These are phyloP conservation scores for Linum tenue DNA, from an alignment of 345 rosid species.

Conservation along the genomic window DNA sequence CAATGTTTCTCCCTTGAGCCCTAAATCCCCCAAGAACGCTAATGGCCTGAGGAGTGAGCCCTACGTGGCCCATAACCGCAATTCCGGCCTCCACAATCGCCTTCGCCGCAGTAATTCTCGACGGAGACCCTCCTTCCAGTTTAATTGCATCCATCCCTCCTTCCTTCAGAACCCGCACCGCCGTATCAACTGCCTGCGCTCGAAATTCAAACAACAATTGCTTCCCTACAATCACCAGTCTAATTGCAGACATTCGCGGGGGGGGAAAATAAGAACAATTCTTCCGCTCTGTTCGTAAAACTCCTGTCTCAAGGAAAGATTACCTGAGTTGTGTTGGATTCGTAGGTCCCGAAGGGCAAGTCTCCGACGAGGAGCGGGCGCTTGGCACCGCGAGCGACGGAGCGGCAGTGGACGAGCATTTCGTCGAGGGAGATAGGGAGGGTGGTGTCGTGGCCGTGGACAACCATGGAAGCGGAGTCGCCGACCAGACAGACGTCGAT, in stretches of 20 bases:
- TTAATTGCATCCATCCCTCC: conserved; percentile 95
- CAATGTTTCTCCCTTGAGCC: conserved; percentile 75
- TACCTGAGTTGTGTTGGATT: conserved; percentile 63
- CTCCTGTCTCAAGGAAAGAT: neutral
- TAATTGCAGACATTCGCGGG: too few species aligned
- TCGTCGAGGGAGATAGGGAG: conserved; percentile 85
- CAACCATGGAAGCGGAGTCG: conserved; percentile 92
- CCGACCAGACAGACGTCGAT: conserved; percentile 82
- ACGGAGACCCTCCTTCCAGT: conserved; percentile 77
- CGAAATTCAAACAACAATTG: conserved; percentile 17
- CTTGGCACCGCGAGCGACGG: conserved; percentile 81
- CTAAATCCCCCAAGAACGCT: conserved; percentile 96
- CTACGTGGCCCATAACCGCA: conserved; percentile 94
- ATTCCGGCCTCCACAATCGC: conserved; percentile 89
- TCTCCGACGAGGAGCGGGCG: conserved; percentile 83
- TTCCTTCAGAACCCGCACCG: conserved; percentile 68
- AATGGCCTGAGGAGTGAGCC: conserved; percentile 92
- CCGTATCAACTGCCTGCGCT: conserved; percentile 82
- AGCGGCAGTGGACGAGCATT: conserved; percentile 86
- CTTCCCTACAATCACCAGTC: conserved; percentile 8
- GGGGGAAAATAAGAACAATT: conserved; percentile 9
- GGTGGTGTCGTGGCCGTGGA: conserved; percentile 91
- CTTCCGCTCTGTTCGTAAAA: neutral
- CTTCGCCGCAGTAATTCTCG: conserved; percentile 75
- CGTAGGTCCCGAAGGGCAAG: conserved; percentile 84